phyloP scores from a whole-genome alignment of 106 monocot genomes.

The Narthecium ossifragum region DNA sequence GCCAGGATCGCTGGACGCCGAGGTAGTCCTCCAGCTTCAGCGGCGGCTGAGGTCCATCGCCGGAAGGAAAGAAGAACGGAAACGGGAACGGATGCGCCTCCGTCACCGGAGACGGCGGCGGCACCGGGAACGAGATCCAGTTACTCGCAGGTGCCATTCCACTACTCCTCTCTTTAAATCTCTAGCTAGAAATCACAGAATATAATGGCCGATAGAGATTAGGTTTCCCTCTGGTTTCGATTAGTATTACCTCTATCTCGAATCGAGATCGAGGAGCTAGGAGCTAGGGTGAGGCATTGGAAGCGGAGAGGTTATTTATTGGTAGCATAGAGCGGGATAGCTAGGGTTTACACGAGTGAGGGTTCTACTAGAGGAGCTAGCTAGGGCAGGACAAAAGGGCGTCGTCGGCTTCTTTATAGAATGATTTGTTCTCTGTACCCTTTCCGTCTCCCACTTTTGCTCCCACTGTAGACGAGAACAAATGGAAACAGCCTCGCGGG shows the following conservation, averaged over 20 bases:
- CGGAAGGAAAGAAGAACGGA: background rate
- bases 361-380: background rate
- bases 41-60: no score
- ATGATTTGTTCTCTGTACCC: no score
- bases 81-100: no score
- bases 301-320: background rate
- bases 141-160: slow-evolving; percentile 1
- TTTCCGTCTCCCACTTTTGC: no score
- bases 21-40: slow-evolving; percentile 44
- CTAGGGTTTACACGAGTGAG: background rate
- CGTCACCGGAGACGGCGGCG: background rate
- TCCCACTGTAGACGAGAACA: background rate
- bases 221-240: no score
- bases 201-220: no score
- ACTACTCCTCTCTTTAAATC: background rate
- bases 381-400: background rate
- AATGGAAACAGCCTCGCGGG: slow-evolving; percentile 9
- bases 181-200: no score
- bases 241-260: no score
- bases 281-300: no score
- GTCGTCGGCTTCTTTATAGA: background rate
- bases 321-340: background rate
- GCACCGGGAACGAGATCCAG: slow-evolving; percentile 6
- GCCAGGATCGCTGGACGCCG: slow-evolving; percentile 7
- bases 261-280: no score